Base-by-base conservation (phyloP, 164 flowering plant genomes). In the Berberis vulgaris region DNA sequence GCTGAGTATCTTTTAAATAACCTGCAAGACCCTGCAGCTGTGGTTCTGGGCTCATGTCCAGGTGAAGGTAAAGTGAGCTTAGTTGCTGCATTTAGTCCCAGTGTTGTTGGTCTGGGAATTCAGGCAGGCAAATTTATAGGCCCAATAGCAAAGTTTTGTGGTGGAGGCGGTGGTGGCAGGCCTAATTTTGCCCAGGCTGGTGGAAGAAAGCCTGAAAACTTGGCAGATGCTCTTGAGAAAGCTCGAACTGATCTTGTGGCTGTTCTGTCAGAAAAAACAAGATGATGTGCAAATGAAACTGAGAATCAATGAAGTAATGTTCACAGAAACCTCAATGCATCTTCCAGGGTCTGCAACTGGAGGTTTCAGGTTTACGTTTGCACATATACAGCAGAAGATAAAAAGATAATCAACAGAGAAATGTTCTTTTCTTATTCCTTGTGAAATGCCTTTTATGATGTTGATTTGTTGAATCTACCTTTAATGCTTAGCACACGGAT, bases 181-280 rank as follows among this genome's bases (percentile, higher is more conserved):
- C 98, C 95, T 43, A 87, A 86, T 80, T 85, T 94, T 66, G 97
- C 98, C 61, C 97, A 94, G 78, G 98, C 98, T 53, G 98, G 98
- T 52, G 97, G 98, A 56, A 83, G 85, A 71, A 84, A 87, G 79
- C 98, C 96, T 9, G 95, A 87, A 76, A 87, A 94, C 50, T 74
- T 94, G 71, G 44, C 57, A 6, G 62, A 59, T 67, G 97, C 97
- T 13, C 84, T 94, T 53, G 92, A 82, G 57, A 83, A 83, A 63
- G 97, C 97, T n/a, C 81, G 79, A 57, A 74, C 76, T 41, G 87
- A 87, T 62, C 81, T 90, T 52, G 64, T 85, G 39, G 67, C 81
- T 6, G 42, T 72, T 62, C 72, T 87, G 7, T 73, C 88, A 3
- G 79, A 79, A 61, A 84, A 81, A 57, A 72, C 80, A 67, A 72